These are phyloP conservation scores for Zizania palustris DNA, from an alignment of 202 grass and related monocot genomes.

Conservation along the genomic window DNA sequence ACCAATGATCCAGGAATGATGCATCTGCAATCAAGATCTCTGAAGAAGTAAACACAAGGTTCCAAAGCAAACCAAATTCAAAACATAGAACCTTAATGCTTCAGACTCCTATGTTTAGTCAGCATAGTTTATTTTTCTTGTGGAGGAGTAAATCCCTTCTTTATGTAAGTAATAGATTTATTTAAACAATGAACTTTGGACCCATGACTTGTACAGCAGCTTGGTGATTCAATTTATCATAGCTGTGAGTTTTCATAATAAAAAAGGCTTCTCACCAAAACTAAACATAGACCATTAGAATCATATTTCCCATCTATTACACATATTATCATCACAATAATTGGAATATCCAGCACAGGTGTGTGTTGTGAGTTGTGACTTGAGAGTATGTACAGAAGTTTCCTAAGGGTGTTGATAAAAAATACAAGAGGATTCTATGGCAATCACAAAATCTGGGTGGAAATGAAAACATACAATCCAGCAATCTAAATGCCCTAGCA, in stretches of 20 bases:
- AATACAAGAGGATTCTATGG: constrained; percentile 8
- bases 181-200: constrained; percentile 28
- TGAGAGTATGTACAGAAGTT: constrained; percentile 12
- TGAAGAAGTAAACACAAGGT: constrained; percentile 46
- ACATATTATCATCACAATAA: constrained; percentile 1
- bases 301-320: constrained; percentile 14
- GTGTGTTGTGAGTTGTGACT: background rate
- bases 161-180: constrained; percentile 35
- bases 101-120: constrained; percentile 3
- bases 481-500: constrained; percentile 15
- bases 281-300: constrained; percentile 6
- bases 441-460: background rate
- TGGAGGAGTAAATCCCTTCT: background rate
- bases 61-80: constrained; percentile 36
- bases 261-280: constrained; percentile 1
- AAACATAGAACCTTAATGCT: constrained; percentile 19
- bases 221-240: constrained; percentile 8
- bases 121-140: background rate
- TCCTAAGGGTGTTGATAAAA: constrained; percentile 23
- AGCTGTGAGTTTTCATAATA: constrained; percentile 3
- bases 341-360: background rate
- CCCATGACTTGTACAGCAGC: background rate
- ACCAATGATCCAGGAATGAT: constrained; percentile 98
- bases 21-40: constrained; percentile 79
- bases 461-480: background rate